Evolutionary conservation across 2,329 filamentous ascomycete species (phyloP), one percentile per base, ranked within the genome.

Genomic region (Cladosporium sphaerospermum): DNA sequence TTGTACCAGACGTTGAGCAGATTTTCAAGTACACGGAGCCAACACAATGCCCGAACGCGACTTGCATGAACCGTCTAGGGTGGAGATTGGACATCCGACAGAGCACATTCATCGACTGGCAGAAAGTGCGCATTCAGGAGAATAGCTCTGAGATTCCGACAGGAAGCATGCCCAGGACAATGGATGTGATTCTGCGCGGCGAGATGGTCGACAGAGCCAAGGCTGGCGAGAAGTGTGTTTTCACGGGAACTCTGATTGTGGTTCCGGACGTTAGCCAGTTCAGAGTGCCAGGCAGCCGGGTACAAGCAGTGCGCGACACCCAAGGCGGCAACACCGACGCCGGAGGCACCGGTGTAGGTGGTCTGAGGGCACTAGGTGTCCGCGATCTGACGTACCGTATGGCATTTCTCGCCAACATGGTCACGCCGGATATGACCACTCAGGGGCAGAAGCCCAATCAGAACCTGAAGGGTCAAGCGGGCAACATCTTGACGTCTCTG

Each of bases 21-120:
- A 96, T 89, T 0, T 99, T 99, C 75, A 84, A 90, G 65, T 99
- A 96, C 71, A 96, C 92, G 0, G 93, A 99, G 68, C 93, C 93
- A 0, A 92, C 90, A 3, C 89, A 96, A 73, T 99, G 93, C 62
- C 92, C 93, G 9, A 97, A 97, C 66, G 69, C 76, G 23, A 87
- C 81, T 6, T 99, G 93, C 69, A 85, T 85, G 63, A 99, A 99
- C 73, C 85, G 93, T 23, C 76, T 85, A 54, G 89, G 88, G n/a
- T 99, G 93, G 93, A 84, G 90, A 60, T 75, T 99, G n/a, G 92
- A 99, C 63, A 96, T 99, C 64, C 81, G 89, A 41, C 92, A 95
- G 70, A 96, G 91, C 70, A 97, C 91, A 0, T 99, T 99, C 68
- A 88, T 99, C 57, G 93, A 99, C 73, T 99, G 93, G 93, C 93